Conservation (phyloP, 1,139 yeast species). For the Debaryomyces fabryi region DNA sequence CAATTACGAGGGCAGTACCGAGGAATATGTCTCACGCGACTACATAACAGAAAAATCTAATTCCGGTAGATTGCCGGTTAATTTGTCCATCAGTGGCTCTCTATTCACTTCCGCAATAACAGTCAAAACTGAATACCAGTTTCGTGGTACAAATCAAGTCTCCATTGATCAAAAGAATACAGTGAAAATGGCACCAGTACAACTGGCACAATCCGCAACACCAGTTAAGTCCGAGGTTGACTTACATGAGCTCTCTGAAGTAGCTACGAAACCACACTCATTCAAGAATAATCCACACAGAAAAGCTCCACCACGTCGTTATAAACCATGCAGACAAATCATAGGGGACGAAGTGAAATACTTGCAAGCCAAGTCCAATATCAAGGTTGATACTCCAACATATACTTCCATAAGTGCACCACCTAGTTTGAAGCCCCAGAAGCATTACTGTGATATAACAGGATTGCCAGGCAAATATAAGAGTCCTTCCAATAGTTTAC, state of each 20-base stretch:
- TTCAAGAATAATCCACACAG: constrained; percentile 60
- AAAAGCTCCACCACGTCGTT: constrained; percentile 56
- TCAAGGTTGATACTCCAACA: constrained; percentile 54
- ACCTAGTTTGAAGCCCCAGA: constrained; percentile 79
- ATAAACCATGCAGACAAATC: constrained; percentile 76
- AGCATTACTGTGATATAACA: constrained; percentile 91
- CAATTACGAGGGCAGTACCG: neutral
- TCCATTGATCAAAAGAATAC: neutral
- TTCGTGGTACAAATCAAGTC: neutral
- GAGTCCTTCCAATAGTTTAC: constrained; percentile 72
- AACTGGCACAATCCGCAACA: constrained; percentile 11
- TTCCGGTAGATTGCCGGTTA: neutral
- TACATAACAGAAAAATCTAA: neutral
- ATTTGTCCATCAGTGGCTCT: neutral
- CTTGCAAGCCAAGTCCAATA: constrained; percentile 42
- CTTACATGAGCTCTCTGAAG: constrained; percentile 40
- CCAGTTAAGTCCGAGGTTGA: constrained; percentile 20
- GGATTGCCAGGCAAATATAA: constrained; percentile 82
- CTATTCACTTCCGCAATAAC: neutral
- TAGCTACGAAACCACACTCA: constrained; percentile 45
- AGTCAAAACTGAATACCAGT: neutral
- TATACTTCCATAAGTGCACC: constrained; percentile 77
- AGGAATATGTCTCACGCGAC: neutral
- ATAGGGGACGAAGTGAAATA: constrained; percentile 77
- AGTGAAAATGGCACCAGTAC: constrained; percentile 4